phyloP scores from a whole-genome alignment of 2,329 filamentous ascomycete genomes.

The Colletotrichum tofieldiae region DNA sequence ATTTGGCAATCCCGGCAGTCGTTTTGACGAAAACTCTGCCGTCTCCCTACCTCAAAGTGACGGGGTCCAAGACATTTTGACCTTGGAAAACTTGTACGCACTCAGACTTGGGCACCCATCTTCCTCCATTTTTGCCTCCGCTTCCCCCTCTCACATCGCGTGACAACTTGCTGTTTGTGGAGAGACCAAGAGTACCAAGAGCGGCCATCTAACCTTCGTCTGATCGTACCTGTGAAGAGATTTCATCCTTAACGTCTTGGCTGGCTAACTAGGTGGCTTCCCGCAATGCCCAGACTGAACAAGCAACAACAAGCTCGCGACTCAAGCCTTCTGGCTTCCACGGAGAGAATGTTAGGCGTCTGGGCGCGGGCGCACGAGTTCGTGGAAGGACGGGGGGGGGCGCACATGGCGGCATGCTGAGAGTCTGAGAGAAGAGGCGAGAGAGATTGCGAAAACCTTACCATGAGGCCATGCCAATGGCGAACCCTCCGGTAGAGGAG shows the following conservation, averaged over 20 bases:
- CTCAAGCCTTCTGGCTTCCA: constrained; percentile 7
- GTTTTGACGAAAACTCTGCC: constrained; percentile 11
- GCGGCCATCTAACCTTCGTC: background rate
- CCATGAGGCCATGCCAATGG: constrained; percentile 15
- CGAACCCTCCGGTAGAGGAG: constrained; percentile 1
- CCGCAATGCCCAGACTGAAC: constrained; percentile 26
- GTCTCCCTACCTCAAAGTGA: background rate
- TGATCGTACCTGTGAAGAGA: background rate
- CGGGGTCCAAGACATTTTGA: constrained; percentile 20
- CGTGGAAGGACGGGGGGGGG: background rate
- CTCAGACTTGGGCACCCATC: background rate
- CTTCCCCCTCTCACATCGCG: constrained; percentile 22
- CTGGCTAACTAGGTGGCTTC: background rate
- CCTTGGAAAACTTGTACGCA: background rate
- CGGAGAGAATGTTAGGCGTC: background rate
- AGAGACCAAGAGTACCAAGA: constrained; percentile 35
- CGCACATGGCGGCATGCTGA: background rate
- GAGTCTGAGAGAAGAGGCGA: background rate
- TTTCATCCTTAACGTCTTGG: background rate
- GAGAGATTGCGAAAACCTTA: background rate
- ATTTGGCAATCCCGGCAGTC: background rate
- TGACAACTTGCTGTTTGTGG: constrained; percentile 31
- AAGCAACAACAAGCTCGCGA: constrained; percentile 34
- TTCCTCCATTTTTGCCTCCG: constrained; percentile 8
- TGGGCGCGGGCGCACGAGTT: constrained; percentile 10